Evolutionary conservation across 495 filamentous ascomycete genomes (phyloP).

Genomic region (Aspergillus steynii): DNA sequence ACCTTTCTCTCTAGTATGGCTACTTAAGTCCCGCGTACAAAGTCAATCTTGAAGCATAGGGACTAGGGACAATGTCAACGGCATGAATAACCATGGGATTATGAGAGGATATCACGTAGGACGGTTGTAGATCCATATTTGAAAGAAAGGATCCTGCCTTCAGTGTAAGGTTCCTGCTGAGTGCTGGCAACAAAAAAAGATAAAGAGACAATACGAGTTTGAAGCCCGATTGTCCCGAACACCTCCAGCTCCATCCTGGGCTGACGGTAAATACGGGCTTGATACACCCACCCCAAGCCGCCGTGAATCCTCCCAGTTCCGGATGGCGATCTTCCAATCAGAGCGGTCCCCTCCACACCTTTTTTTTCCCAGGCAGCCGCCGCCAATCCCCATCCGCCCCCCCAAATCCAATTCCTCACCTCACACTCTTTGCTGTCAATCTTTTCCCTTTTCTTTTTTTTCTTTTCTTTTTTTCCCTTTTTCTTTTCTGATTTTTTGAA

Average conservation of each 20-base stretch:
- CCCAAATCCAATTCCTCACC: too few relatives aligned
- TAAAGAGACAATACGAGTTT: background rate
- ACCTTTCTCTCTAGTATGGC: background rate
- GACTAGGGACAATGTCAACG: background rate
- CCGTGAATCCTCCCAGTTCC: constrained; percentile 18
- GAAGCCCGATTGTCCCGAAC: constrained; percentile 9
- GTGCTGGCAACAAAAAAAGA: too few relatives aligned
- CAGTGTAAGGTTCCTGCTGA: too few relatives aligned
- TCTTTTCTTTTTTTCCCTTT: constrained; percentile 13
- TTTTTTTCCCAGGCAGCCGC: constrained; percentile 12
- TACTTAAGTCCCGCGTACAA: background rate
- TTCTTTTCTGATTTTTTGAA: constrained; percentile 11
- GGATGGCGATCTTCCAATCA: constrained; percentile 27
- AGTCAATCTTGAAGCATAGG: too few relatives aligned
- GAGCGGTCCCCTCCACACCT: constrained; percentile 16
- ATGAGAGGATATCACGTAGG: too few relatives aligned
- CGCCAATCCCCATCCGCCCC: background rate
- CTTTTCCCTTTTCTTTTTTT: constrained; percentile 14
- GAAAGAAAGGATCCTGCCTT: too few relatives aligned
- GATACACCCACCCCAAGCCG: constrained; percentile 17
- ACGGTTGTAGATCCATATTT: too few relatives aligned
- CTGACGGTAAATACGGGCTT: constrained; percentile 16
- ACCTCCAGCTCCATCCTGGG: background rate
- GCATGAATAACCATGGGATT: background rate
- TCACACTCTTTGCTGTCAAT: constrained; percentile 16